Evolutionary conservation across 2,329 filamentous ascomycete genomes (phyloP), one percentile per base, ranked within the genome.

Genomic region (Nemania sp.): DNA sequence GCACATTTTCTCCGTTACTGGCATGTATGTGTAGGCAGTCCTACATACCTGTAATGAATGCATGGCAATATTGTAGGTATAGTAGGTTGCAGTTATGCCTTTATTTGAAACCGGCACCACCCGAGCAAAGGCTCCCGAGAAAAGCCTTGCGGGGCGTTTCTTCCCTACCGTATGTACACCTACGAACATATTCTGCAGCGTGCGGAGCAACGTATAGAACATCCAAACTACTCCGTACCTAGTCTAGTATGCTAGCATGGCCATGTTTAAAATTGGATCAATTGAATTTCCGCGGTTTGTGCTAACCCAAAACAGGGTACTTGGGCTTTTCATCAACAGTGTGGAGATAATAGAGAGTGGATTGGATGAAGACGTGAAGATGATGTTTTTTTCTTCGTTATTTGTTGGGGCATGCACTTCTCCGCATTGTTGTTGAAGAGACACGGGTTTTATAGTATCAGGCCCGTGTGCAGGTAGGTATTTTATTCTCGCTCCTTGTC

Each of bases 251-350:
- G 24, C n/a, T 49, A 49, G 11, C 11, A 51, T 27, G 13, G 47
- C 24, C 27, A n/a, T 55, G 27, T 59, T 62, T 60, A 55, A 59
- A 54, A 67, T 63, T 67, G 47, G 58, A 54, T 55, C n/a, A 32
- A 27, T 43, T 10, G 18, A 26, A 29, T 26, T 15, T 56, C n/a
- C n/a, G n/a, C n/a, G n/a, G n/a, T 22, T 35, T 10, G 8, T 29
- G 18, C 59, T 64, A 64, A 61, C 60, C 65, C 60, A 8, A 35
- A 67, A 67, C 41, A 55, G 51, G 26, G 15, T 13, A n/a, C 56
- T 55, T 18, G 10, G 35, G 35, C 24, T 15, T 49, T 32, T 53
- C 20, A 53, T 43, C 29, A 61, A 49, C 51, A 32, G 29, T 64
- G 55, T 63, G 64, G 64, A 49, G 58, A 27, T 49, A 11, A 20